Evolutionary conservation across 2,329 filamentous ascomycete genomes (phyloP).

Genomic region (Rutstroemia sydowiana): DNA sequence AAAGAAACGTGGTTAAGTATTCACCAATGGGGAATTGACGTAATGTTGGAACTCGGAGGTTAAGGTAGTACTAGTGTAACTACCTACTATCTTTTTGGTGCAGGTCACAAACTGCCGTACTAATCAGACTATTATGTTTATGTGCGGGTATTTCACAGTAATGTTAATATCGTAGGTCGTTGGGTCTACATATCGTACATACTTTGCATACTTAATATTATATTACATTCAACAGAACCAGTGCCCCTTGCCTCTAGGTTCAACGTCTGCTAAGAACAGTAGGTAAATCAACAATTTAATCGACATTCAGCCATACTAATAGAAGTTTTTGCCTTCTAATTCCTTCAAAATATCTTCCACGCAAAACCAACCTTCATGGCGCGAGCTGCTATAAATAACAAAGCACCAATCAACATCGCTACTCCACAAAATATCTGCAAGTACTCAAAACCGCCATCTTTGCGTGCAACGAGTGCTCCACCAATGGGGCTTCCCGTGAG

Average conservation of each 20-base stretch:
- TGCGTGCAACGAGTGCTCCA: slow-evolving; percentile 43
- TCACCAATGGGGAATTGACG: background rate
- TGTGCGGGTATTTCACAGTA: too few species aligned
- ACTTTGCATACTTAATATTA: too few species aligned
- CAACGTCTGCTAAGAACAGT: background rate
- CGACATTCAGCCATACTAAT: background rate
- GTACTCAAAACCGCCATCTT: slow-evolving; percentile 40
- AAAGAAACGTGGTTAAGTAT: background rate
- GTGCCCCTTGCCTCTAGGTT: too few species aligned
- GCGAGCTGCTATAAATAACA: slow-evolving; percentile 31
- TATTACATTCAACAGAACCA: too few species aligned
- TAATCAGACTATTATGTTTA: too few species aligned
- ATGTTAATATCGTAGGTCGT: too few species aligned
- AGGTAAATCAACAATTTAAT: too few species aligned
- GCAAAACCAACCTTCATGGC: slow-evolving; percentile 4
- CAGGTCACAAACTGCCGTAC: too few species aligned
- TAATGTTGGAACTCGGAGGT: background rate
- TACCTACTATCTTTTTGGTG: too few species aligned
- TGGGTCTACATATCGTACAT: too few species aligned
- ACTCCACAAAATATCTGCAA: slow-evolving; percentile 60
- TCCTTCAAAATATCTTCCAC: background rate
- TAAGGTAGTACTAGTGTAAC: background rate
- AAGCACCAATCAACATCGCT: slow-evolving; percentile 38
- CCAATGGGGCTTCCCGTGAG: slow-evolving; percentile 59
- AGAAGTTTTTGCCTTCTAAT: background rate